Evolutionary conservation across 2,329 filamentous ascomycete species (phyloP).

Genomic region (Cercospora janseana): DNA sequence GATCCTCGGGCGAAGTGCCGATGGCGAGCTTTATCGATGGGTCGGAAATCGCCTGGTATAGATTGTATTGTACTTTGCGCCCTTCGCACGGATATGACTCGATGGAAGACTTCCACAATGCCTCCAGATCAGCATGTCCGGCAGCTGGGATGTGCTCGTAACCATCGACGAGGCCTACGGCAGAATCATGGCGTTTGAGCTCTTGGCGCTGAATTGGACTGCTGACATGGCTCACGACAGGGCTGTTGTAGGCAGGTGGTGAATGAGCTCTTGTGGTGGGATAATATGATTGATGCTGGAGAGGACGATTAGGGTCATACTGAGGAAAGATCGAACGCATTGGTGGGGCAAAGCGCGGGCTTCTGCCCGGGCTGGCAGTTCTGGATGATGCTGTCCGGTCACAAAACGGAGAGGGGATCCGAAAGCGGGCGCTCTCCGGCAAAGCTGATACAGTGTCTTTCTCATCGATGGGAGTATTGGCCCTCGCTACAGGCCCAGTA

Average conservation of each 20-base stretch:
- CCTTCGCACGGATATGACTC: constrained; percentile 27
- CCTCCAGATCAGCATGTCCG: constrained; percentile 27
- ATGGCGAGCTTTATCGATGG: constrained; percentile 27
- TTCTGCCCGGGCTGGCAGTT: constrained; percentile 6
- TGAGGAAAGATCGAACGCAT: constrained; percentile 73
- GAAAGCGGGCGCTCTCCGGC: constrained; percentile 29
- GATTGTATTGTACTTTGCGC: constrained; percentile 32
- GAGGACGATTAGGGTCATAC: constrained; percentile 66
- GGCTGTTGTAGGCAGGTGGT: constrained; percentile 55
- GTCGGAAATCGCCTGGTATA: constrained; percentile 26
- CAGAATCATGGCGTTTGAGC: constrained; percentile 32
- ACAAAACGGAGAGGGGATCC: constrained; percentile 12
- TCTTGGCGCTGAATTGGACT: constrained; percentile 31
- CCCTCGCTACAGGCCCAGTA: constrained; percentile 2
- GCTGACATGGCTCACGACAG: constrained; percentile 61
- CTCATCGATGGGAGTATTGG: constrained; percentile 22
- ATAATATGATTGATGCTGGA: constrained; percentile 68
- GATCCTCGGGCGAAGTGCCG: constrained; percentile 24
- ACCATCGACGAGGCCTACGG: constrained; percentile 31
- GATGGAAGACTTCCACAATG: constrained; percentile 33
- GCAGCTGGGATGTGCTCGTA: constrained; percentile 36
- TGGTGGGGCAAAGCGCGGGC: constrained; percentile 37
- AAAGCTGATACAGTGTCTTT: constrained; percentile 30
- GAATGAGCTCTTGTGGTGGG: constrained; percentile 60
- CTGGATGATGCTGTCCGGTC: neutral